A percentile compares a stretch with the other conserved stretches of the same genome.
Evolutionary conservation across 345 rosid genomes (phyloP).

Genomic region (Salix dunnii): DNA sequence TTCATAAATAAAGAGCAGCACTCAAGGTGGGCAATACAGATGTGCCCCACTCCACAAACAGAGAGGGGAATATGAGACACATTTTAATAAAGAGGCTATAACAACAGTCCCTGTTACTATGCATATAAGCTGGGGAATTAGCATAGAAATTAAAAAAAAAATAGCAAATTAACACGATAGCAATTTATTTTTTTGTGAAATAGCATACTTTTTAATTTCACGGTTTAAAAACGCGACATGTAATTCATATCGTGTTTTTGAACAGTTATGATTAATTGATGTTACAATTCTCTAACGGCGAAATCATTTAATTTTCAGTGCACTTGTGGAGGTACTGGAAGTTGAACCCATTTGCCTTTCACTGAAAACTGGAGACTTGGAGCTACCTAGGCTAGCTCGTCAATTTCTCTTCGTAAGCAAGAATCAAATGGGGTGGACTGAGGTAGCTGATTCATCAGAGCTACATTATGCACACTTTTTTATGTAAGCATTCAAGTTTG

Average conservation of each 20-base stretch:
- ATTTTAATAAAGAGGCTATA: slow-evolving; percentile 24
- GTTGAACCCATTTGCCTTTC: background rate
- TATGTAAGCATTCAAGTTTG: background rate
- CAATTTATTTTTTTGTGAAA: no score
- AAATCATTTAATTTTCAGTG: no score
- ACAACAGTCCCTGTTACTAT: slow-evolving; percentile 30
- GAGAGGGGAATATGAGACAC: slow-evolving; percentile 21
- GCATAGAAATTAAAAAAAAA: no score
- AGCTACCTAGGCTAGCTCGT: slow-evolving; percentile 47
- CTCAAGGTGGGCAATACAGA: slow-evolving; percentile 33
- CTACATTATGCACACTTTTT: background rate
- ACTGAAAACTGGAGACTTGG: background rate
- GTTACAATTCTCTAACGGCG: no score
- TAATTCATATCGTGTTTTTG: no score
- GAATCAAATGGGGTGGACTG: slow-evolving; percentile 19
- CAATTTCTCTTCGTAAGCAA: slow-evolving; percentile 52
- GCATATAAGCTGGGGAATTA: slow-evolving; percentile 20
- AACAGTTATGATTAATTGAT: no score
- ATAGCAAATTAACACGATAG: no score
- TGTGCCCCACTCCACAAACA: slow-evolving; percentile 31
- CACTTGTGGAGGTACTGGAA: no score
- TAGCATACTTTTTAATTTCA: no score
- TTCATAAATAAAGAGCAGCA: slow-evolving; percentile 44
- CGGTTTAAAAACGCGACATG: no score
- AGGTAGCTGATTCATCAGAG: slow-evolving; percentile 13